A percentile compares a stretch with the other conserved stretches of the same genome.
These are phyloP conservation scores for Salix arbutifolia DNA, from an alignment of 345 rosid genomes.

Conservation along the genomic window DNA sequence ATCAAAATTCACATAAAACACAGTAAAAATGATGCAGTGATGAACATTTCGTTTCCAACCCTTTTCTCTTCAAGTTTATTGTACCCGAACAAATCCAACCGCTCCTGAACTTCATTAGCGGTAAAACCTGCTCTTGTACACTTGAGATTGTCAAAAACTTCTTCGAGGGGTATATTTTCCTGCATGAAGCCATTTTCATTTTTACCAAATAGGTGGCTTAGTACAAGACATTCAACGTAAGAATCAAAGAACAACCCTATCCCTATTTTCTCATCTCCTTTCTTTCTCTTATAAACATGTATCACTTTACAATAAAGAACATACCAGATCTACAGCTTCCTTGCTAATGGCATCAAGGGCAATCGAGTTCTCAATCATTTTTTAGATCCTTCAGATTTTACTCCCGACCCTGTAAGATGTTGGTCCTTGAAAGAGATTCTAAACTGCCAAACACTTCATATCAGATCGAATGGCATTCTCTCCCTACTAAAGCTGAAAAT, in stretches of 20 bases:
- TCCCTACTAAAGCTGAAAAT: background rate
- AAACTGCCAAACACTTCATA: constrained; percentile 12
- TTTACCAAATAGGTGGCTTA: background rate
- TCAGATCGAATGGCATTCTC: background rate
- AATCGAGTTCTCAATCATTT: constrained; percentile 12
- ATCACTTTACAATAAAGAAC: background rate
- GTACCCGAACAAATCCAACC: constrained; percentile 52
- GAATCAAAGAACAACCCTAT: background rate
- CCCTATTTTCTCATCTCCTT: background rate
- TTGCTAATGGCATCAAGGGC: constrained; percentile 24
- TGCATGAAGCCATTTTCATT: constrained; percentile 14
- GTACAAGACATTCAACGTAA: background rate
- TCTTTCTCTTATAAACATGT: too few relatives aligned
- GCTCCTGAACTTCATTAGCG: constrained; percentile 31
- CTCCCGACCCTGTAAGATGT: background rate
- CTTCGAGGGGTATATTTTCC: constrained; percentile 53
- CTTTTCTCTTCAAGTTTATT: constrained; percentile 55
- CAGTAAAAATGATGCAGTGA: background rate
- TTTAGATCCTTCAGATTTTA: background rate
- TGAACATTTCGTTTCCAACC: constrained; percentile 15
- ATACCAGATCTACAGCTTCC: constrained; percentile 35
- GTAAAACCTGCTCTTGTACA: constrained; percentile 46
- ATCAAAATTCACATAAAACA: background rate
- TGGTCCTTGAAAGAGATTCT: constrained; percentile 12
- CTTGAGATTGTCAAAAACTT: constrained; percentile 45